phyloP scores from a whole-genome alignment of 371 early-diverging fungal species.

The Nematocida minor region DNA sequence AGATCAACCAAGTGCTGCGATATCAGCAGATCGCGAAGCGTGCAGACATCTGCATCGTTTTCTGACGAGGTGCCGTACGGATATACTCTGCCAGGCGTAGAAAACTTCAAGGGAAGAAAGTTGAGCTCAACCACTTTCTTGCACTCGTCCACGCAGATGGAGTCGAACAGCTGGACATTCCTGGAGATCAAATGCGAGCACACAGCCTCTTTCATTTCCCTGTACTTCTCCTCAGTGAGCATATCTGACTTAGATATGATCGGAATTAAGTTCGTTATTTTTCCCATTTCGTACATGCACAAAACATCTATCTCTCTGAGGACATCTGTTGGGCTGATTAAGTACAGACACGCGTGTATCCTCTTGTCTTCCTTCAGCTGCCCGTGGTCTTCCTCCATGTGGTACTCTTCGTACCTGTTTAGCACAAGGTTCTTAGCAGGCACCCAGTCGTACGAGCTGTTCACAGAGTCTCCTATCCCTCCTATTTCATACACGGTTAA shows the following conservation, averaged over 20 bases:
- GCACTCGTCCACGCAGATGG: slow-evolving; percentile 37
- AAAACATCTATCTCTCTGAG: slow-evolving; percentile 53
- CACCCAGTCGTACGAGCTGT: slow-evolving; percentile 46
- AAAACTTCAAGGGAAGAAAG: slow-evolving; percentile 40
- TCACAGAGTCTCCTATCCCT: slow-evolving; percentile 56
- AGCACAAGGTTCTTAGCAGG: slow-evolving; percentile 52
- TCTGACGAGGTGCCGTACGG: slow-evolving; percentile 29
- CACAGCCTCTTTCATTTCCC: slow-evolving; percentile 34
- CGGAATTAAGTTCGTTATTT: slow-evolving; percentile 60
- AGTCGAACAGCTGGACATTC: slow-evolving; percentile 47
- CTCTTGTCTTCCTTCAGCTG: slow-evolving; percentile 54
- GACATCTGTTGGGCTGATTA: slow-evolving; percentile 48
- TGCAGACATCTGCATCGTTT: slow-evolving; percentile 40
- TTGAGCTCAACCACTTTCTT: slow-evolving; percentile 31
- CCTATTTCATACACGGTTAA: slow-evolving; percentile 59
- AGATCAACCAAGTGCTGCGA: slow-evolving; percentile 51
- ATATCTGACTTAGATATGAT: slow-evolving; percentile 61
- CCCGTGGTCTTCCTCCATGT: slow-evolving; percentile 54
- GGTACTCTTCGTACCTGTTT: slow-evolving; percentile 56
- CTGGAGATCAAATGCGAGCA: slow-evolving; percentile 20
- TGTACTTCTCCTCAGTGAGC: slow-evolving; percentile 43
- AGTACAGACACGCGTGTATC: slow-evolving; percentile 61
- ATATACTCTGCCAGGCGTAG: slow-evolving; percentile 37
- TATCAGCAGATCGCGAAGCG: slow-evolving; percentile 53
- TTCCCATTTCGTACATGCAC: slow-evolving; percentile 59